Evolutionary conservation across 257 asterid species (phyloP).

Genomic region (Solanum pennellii): DNA sequence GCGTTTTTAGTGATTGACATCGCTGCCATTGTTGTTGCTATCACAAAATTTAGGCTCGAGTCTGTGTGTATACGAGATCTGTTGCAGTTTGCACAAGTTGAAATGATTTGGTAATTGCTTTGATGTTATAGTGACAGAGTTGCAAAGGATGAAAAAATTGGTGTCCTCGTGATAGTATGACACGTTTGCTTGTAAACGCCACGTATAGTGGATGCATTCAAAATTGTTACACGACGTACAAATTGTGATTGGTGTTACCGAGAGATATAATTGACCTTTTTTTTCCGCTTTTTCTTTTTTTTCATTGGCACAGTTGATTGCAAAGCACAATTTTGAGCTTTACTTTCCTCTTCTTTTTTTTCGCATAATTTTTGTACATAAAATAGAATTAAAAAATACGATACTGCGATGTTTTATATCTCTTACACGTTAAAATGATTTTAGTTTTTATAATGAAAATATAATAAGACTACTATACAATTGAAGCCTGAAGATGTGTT

Average conservation of each 20-base stretch:
- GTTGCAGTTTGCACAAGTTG: not conserved
- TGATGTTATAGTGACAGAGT: not conserved
- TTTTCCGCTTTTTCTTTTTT: not conserved
- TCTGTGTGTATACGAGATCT: not conserved
- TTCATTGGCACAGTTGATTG: not conserved
- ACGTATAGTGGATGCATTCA: not conserved
- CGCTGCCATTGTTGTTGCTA: slow-evolving; percentile 40
- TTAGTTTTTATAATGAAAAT: no score
- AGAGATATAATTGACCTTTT: not conserved
- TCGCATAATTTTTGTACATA: no score
- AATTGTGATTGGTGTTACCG: not conserved
- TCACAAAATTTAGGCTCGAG: not conserved
- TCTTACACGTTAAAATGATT: no score
- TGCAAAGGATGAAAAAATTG: not conserved
- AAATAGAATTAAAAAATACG: no score
- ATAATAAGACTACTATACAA: no score
- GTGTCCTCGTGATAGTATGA: not conserved
- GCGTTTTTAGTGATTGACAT: slow-evolving; percentile 24
- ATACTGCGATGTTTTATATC: no score
- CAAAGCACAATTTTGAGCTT: no score
- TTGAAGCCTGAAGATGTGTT: no score
- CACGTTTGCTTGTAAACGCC: not conserved
- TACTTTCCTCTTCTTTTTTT: no score
- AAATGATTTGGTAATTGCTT: not conserved
- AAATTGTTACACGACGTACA: not conserved